Evolutionary conservation across 2,329 filamentous ascomycete genomes (phyloP).

Genomic region (Purpureocillium lavendulum): DNA sequence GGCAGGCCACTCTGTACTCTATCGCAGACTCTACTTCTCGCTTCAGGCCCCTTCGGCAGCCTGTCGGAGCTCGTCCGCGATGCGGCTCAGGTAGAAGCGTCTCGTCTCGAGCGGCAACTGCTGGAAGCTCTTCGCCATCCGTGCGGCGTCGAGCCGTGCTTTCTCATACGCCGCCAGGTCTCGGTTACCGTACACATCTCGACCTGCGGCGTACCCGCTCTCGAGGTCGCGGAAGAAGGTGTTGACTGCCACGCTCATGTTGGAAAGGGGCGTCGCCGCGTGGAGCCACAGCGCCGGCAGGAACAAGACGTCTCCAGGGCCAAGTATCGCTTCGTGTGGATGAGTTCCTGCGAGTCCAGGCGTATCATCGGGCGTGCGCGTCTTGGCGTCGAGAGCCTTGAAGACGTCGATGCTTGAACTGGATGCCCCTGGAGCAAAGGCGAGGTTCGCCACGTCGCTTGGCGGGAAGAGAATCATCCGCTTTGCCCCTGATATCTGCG

Average conservation of each 20-base stretch:
- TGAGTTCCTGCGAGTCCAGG: conserved; percentile 36
- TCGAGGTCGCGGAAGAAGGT: conserved; percentile 74
- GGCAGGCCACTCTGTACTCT: too few species aligned
- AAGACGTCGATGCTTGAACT: conserved; percentile 74
- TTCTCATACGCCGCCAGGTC: conserved; percentile 81
- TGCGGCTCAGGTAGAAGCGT: conserved; percentile 66
- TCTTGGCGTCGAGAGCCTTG: conserved; percentile 29
- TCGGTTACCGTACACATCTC: conserved; percentile 82
- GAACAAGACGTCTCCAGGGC: conserved; percentile 69
- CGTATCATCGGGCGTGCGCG: neutral
- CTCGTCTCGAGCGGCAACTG: conserved; percentile 56
- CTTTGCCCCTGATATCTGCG: conserved; percentile 68
- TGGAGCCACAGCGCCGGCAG: conserved; percentile 82
- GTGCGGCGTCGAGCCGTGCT: conserved; percentile 62
- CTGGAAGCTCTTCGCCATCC: conserved; percentile 56
- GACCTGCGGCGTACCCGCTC: conserved; percentile 60
- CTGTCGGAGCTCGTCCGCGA: conserved; percentile 56
- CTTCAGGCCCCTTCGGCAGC: conserved; percentile 10
- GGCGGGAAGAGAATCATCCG: conserved; percentile 72
- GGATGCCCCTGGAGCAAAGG: conserved; percentile 68
- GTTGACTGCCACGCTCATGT: conserved; percentile 72
- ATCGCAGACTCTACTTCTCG: too few species aligned
- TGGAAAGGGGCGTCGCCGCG: conserved; percentile 52
- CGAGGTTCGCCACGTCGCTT: conserved; percentile 58
- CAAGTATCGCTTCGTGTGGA: conserved; percentile 58